Base-by-base conservation (phyloP, 2,329 filamentous ascomycete genomes). In the Arthrobotrys musiformis region DNA sequence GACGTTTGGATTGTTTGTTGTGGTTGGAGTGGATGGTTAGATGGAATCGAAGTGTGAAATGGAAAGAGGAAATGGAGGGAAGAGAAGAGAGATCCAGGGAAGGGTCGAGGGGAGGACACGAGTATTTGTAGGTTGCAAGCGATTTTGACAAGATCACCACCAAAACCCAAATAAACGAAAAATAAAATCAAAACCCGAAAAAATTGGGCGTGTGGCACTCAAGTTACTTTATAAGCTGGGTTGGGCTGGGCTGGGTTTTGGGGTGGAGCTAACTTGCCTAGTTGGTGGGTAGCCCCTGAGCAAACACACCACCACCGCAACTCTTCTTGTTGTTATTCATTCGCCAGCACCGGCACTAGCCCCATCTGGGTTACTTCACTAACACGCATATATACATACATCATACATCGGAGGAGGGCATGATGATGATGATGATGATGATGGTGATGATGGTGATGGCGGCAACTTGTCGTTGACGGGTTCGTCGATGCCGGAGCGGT, bases 1-100 rank as follows among this genome's bases (percentile, higher is more conserved):
- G 46, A 26, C 30, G 30, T 54, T 82, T 83, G 82, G n/a, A 5
- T 33, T 42, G n/a, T 42, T 83, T 84, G 84, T 82, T 85, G 83
- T 86, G 86, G 58, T 28, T 28, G 22, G 35, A n/a, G 42, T 42
- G 11, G 30, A 22, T 58, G 66, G 79, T 28, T n/a, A 22, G 2
- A 35, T 56, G 9, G 44, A 24, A 61, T 70, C 66, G 63, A 70
- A 35, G 63, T 37, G 42, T 75, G 67, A 56, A 69, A 70, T 77
- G 70, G 48, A 75, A 48, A 72, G 60, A 73, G 62, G 69, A 72
- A 79, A 78, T 72, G 78, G 76, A 70, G 78, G 66, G 69, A 58
- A 64, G 66, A 33, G 52, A 56, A 54, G 60, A 42, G 52, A 77
- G 44, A 64, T 63, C 44, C 50, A 35, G 66, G 60, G 73, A 70